Percentiles rank a stretch among this genome's conserved stretches.
phyloP scores from a whole-genome alignment of 345 rosid genomes.

The Cardamine resedifolia region DNA sequence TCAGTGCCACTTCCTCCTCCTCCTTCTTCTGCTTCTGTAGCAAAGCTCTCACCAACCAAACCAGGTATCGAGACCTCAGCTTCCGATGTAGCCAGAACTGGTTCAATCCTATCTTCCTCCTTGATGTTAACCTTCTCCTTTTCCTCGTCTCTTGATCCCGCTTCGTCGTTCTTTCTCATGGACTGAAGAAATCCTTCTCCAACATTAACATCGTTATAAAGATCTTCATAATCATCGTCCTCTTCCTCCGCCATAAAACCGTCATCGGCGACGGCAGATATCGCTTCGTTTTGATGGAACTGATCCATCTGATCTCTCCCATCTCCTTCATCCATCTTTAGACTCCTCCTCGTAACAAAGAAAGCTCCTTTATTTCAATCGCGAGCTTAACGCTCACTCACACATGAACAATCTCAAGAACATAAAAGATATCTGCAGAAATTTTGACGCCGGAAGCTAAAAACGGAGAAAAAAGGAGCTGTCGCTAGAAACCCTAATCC shows the following conservation, averaged over 20 bases:
- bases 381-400: slow-evolving; percentile 6
- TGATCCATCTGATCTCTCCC: slow-evolving; percentile 59
- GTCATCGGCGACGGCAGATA: slow-evolving; percentile 71
- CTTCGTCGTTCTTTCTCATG: slow-evolving; percentile 51
- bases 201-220: slow-evolving; percentile 79
- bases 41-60: slow-evolving; percentile 44
- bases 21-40: slow-evolving; percentile 20
- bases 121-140: slow-evolving; percentile 20
- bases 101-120: slow-evolving; percentile 28
- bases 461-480: slow-evolving; percentile 14
- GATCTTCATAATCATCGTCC: slow-evolving; percentile 81
- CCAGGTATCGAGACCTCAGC: slow-evolving; percentile 42
- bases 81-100: slow-evolving; percentile 25
- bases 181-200: slow-evolving; percentile 77
- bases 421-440: slow-evolving; percentile 1
- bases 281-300: slow-evolving; percentile 64
- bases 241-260: slow-evolving; percentile 64
- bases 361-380: slow-evolving; percentile 14
- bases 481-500: slow-evolving; percentile 53
- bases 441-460: not conserved
- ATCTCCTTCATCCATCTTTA: slow-evolving; percentile 49
- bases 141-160: slow-evolving; percentile 39
- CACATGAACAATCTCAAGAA: not conserved
- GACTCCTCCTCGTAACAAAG: not conserved
- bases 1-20: slow-evolving; percentile 19